Evolutionary conservation across 23 red algal species (phyloP).

Genomic region (Gracilariopsis chorda): DNA sequence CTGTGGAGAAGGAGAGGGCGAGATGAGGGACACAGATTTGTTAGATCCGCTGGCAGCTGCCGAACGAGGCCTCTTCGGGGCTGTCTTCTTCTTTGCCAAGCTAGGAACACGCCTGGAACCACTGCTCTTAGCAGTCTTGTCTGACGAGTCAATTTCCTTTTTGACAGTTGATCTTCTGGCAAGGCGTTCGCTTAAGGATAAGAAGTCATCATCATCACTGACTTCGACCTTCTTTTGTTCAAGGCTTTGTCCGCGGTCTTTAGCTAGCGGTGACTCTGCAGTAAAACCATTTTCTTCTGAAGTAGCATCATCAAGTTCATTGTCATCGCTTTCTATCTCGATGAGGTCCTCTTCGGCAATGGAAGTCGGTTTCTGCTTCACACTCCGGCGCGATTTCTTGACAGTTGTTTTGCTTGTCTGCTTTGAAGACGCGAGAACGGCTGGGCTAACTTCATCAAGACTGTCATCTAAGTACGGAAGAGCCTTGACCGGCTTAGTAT

Average conservation of each 20-base stretch:
- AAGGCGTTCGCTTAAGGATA: slow-evolving; percentile 26
- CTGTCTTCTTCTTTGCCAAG: background rate
- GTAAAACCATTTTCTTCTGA: background rate
- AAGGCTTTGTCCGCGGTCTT: background rate
- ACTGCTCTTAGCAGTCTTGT: background rate
- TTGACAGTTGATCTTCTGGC: slow-evolving; percentile 23
- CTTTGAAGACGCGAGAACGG: background rate
- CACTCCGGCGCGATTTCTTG: background rate
- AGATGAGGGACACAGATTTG: background rate
- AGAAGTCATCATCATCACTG: slow-evolving; percentile 13
- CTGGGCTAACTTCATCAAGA: too few species aligned
- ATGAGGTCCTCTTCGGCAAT: background rate
- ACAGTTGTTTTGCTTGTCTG: background rate
- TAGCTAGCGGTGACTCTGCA: background rate
- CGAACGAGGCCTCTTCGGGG: slow-evolving; percentile 12
- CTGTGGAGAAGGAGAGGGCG: slow-evolving; percentile 34
- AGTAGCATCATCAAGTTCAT: background rate
- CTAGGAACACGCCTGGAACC: background rate
- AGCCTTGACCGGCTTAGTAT: too few species aligned
- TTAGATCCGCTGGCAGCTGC: background rate
- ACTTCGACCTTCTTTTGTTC: background rate
- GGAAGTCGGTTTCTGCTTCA: background rate
- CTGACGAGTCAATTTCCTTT: background rate
- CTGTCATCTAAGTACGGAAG: too few species aligned
- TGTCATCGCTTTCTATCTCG: background rate